Conservation (phyloP, 768 basidiomycete species). For the Leccinum aurantiacum region DNA sequence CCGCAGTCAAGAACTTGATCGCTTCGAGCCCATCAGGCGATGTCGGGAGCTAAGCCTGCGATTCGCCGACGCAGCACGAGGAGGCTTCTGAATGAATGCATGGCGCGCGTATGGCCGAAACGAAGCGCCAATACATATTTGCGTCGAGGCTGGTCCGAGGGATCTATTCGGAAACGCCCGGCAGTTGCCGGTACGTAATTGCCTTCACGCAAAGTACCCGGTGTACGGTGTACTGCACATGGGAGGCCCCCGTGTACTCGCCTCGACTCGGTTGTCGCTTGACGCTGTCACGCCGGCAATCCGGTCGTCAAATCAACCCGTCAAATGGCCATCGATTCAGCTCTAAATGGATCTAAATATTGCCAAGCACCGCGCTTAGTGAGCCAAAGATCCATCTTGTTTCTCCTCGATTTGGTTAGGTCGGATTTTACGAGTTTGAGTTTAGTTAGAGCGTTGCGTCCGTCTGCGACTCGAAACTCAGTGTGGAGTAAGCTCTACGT, state of each 20-base stretch:
- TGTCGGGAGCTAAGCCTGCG: background rate
- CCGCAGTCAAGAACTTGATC: conserved; percentile 10
- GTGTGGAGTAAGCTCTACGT: background rate
- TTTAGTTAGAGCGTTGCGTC: no score
- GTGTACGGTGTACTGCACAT: background rate
- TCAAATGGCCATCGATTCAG: background rate
- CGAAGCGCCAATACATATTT: background rate
- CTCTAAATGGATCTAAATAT: background rate
- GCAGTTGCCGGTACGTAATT: background rate
- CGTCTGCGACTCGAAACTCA: no score
- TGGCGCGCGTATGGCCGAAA: no score
- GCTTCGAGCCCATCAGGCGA: conserved; percentile 1
- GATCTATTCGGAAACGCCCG: background rate
- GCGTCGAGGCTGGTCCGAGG: background rate
- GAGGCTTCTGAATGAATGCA: background rate
- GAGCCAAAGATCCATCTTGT: background rate
- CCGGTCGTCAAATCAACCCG: background rate
- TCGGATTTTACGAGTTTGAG: background rate
- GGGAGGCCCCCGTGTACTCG: background rate
- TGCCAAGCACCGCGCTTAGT: background rate
- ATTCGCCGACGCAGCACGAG: background rate
- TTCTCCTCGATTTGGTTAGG: background rate
- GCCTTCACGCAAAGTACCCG: background rate
- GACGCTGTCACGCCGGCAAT: background rate
- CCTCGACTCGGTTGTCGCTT: background rate